Base-by-base conservation (phyloP, 768 basidiomycete species). In the Lentinula raphanica region DNA sequence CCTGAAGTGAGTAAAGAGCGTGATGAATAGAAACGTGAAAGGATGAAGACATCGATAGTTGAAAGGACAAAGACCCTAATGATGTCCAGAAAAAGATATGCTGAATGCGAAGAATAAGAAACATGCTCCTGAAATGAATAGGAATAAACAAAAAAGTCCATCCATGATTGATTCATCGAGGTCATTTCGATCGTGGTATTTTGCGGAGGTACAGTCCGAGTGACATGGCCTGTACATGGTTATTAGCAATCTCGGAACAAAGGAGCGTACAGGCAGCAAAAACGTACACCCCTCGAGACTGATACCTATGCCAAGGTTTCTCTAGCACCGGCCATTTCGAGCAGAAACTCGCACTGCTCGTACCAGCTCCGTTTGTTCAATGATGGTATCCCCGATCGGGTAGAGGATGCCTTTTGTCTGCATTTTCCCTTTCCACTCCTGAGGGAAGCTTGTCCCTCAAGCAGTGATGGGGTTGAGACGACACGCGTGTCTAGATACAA, bases 341-440 rank as follows among this genome's bases (percentile, higher is more conserved):
- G 36, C 12, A 53, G 17, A 19, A 53, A 32, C 51, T 40, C 51
- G 17, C 51, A 53, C 25, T 53, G 36, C 51, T 53, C 51, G 51
- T 53, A 53, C 51, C 51, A 53, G 36, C 51, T 53, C 39, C 51
- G 51, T 53, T 32, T 53, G 19, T 12, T 13, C 19, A 19, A 21
- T n/a, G 15, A 31, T 13, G 27, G 19, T 11, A 40, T 1, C 12
- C 21, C 42, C 19, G 9, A 44, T 44, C 9, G 42, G 8, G n/a
- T n/a, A n/a, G 42, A 12, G 21, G 9, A 1, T 35, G 42, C 23
- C 3, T 21, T 44, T 21, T 9, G 5, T n/a, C 21, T 23, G 21
- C 42, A 44, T 44, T 44, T 44, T 11, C 42, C 42, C 19, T 44
- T 21, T 9, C 19, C 21, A n/a, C 23, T n/a, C n/a, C n/a, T 12